Evolutionary conservation across 1,284 basidiomycete species (phyloP).

Genomic region (Pascua sp.): DNA sequence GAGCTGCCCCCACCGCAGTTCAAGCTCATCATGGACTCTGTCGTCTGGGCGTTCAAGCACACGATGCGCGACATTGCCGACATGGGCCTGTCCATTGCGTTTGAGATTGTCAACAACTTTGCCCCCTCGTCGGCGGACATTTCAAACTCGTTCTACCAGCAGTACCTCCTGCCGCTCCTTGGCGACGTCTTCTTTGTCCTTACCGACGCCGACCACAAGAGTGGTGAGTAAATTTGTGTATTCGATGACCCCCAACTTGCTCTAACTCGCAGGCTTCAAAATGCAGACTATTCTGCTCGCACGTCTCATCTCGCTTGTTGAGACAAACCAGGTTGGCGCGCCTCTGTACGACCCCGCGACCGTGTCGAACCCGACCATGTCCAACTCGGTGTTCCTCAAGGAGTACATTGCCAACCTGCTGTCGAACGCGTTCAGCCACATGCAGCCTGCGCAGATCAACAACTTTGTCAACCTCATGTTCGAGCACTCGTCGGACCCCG

Average conservation of each 20-base stretch:
- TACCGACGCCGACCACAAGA: slow-evolving; percentile 98
- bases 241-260: background rate
- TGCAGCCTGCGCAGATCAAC: slow-evolving; percentile 74
- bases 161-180: slow-evolving; percentile 88
- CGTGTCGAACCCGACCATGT: slow-evolving; percentile 69
- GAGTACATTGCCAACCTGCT: slow-evolving; percentile 85
- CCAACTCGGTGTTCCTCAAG: slow-evolving; percentile 78
- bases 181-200: slow-evolving; percentile 98
- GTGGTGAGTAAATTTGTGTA: slow-evolving; percentile 53
- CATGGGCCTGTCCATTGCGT: slow-evolving; percentile 84
- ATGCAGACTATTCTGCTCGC: slow-evolving; percentile 85
- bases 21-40: slow-evolving; percentile 97
- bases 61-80: slow-evolving; percentile 99
- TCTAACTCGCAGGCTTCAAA: slow-evolving; percentile 63
- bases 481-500: slow-evolving; percentile 83
- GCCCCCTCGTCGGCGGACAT: slow-evolving; percentile 73
- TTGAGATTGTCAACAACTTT: slow-evolving; percentile 96
- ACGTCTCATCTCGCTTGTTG: slow-evolving; percentile 89
- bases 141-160: slow-evolving; percentile 78
- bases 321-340: slow-evolving; percentile 73
- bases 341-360: slow-evolving; percentile 81
- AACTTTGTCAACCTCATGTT: slow-evolving; percentile 76
- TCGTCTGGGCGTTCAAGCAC: slow-evolving; percentile 99
- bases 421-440: slow-evolving; percentile 83
- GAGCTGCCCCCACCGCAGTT: slow-evolving; percentile 87